Evolutionary conservation across 1,284 basidiomycete genomes (phyloP).

Genomic region (Ustilago xerochloae): DNA sequence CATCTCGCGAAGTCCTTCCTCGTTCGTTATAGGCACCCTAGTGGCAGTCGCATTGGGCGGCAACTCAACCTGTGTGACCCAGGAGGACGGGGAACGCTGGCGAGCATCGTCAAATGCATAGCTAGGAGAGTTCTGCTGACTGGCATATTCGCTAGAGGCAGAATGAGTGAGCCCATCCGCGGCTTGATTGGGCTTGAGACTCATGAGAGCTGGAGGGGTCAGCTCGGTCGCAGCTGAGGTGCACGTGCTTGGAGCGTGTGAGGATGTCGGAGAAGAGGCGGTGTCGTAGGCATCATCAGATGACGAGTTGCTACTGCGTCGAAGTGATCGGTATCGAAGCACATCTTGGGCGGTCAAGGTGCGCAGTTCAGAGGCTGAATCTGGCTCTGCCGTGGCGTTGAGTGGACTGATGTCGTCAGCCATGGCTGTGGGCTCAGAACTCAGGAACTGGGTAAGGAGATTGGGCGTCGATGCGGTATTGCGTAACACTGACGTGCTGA

Average conservation of each 20-base stretch:
- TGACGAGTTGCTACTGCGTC: slow-evolving; percentile 38
- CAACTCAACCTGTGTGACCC: slow-evolving; percentile 50
- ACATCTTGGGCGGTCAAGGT: slow-evolving; percentile 39
- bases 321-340: slow-evolving; percentile 32
- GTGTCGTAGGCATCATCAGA: slow-evolving; percentile 46
- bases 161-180: not conserved
- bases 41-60: slow-evolving; percentile 49
- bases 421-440: slow-evolving; percentile 3
- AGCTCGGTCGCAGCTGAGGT: slow-evolving; percentile 48
- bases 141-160: slow-evolving; percentile 1
- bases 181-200: slow-evolving; percentile 11
- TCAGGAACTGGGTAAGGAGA: slow-evolving; percentile 42
- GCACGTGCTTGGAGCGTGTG: slow-evolving; percentile 41
- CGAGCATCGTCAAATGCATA: slow-evolving; percentile 14
- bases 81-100: slow-evolving; percentile 16
- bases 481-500: slow-evolving; percentile 45
- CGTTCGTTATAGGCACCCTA: slow-evolving; percentile 32
- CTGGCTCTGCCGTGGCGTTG: not conserved
- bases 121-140: slow-evolving; percentile 21
- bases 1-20: slow-evolving; percentile 24
- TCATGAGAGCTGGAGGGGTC: slow-evolving; percentile 31
- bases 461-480: slow-evolving; percentile 62
- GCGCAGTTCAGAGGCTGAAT: slow-evolving; percentile 12
- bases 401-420: not conserved
- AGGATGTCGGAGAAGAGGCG: slow-evolving; percentile 42